These are phyloP conservation scores for Dictyophora rubrovolvata DNA, from an alignment of 768 basidiomycete genomes.

Conservation along the genomic window DNA sequence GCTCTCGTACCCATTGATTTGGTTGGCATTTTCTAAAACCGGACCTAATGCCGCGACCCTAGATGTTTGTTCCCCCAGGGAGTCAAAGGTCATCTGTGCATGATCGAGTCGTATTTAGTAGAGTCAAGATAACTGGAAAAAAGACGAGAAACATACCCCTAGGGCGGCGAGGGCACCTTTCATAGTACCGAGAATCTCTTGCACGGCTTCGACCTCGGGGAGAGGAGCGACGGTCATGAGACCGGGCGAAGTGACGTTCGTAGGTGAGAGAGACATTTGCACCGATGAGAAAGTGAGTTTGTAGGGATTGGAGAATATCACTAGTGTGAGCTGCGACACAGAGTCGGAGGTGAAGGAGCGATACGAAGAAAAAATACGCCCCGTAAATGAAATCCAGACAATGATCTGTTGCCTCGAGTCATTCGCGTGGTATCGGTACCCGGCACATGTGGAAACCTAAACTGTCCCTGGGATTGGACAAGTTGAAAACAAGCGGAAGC, in stretches of 20 bases:
- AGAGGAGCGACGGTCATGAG: constrained; percentile 10
- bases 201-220: constrained; percentile 13
- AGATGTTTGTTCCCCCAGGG: constrained; percentile 34
- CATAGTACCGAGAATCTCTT: constrained; percentile 20
- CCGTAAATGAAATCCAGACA: not conserved
- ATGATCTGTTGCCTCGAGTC: constrained; percentile 4
- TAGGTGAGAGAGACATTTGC: not conserved
- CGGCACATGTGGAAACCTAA: not conserved
- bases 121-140: not conserved
- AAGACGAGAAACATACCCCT: constrained; percentile 16
- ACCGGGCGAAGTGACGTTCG: constrained; percentile 1
- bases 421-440: constrained; percentile 1
- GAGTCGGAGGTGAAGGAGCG: not conserved
- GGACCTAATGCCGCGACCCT: constrained; percentile 32
- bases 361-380: not conserved
- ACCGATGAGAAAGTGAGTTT: not conserved
- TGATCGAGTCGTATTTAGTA: not conserved
- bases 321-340: not conserved
- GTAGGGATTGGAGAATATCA: not conserved
- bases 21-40: constrained; percentile 28
- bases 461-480: not conserved
- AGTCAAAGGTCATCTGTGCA: constrained; percentile 33
- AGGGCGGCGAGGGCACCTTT: constrained; percentile 23
- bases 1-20: constrained; percentile 32
- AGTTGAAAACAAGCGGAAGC: not conserved